Evolutionary conservation across 805 yeast genomes (phyloP), one percentile per base, ranked within the genome.

Genomic region (Monosporozyma solicola): DNA sequence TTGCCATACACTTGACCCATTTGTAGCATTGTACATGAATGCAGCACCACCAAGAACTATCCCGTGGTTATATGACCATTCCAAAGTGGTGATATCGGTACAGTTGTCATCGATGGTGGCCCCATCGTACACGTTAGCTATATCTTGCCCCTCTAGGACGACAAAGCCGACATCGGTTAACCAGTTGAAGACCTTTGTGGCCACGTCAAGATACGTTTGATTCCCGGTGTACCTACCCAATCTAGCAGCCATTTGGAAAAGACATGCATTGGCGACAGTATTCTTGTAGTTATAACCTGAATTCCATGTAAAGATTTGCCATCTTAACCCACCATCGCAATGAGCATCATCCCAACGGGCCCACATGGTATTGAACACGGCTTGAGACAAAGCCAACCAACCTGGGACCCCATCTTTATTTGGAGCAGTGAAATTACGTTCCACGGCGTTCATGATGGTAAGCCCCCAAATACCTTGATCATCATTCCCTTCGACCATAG

Each of bases 1-100:
- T 45, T 72, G 70, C 87, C 87, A 82, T 44, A 60, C 66, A 5
- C 69, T 61, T 2, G 71, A 62, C 71, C 67, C 82, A 33, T 71
- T 75, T 0, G 91, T 84, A 31, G 73, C 74, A 59, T 83, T 79
- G 64, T 84, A 83, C 68, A 84, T 70, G 66, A 82, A 84, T 0
- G 94, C 89, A 55, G 80, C 72, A 15, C 92, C 94, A 1, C 85
- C 73, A 60, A 86, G 61, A 58, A 83, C 71, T 15, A 84, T 68
- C 41, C 87, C 94, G 63, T 83, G 84, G 55, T 83, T 83, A 68
- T 86, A 86, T 32, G 83, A 73, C 89, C 90, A 86, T 63, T 78
- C 79, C 33, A 71, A 64, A 20, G 63, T 65, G 9, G 82, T 78
- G 41, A 79, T 66, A n/a, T 73, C 72, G 1, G 86, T 62, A 71